Evolutionary conservation across 768 basidiomycete species (phyloP).

Genomic region (Rhizopogon rudus): DNA sequence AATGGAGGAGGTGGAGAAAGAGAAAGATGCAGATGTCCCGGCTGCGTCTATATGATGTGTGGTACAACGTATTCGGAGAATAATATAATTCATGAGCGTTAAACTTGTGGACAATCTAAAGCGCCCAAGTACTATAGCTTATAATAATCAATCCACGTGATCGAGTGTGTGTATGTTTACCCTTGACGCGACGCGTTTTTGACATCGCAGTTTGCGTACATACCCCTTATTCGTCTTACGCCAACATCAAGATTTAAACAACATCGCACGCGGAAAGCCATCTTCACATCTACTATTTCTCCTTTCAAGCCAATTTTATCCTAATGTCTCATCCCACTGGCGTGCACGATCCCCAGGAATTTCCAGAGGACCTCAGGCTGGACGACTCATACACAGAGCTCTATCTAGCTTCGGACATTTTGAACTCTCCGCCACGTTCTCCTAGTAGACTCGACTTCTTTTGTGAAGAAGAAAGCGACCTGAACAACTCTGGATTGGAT

Average conservation of each 20-base stretch:
- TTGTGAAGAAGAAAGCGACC: background rate
- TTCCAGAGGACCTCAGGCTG: slow-evolving; percentile 3
- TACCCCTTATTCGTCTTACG: background rate
- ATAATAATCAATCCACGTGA: slow-evolving; percentile 20
- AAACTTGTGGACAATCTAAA: too few species aligned
- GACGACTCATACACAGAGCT: slow-evolving; percentile 5
- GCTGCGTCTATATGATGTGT: slow-evolving; percentile 17
- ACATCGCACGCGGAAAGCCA: background rate
- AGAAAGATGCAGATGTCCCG: slow-evolving; percentile 1
- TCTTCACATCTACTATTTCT: background rate
- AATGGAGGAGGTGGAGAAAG: background rate
- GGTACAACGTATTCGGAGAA: too few species aligned
- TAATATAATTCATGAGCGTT: too few species aligned
- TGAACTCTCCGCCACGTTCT: slow-evolving; percentile 34
- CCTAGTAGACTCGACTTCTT: slow-evolving; percentile 45
- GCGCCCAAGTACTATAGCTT: too few species aligned
- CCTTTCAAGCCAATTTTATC: background rate
- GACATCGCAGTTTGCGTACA: slow-evolving; percentile 5
- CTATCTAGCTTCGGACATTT: slow-evolving; percentile 7
- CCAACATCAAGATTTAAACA: background rate
- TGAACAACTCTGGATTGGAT: background rate
- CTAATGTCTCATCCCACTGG: background rate
- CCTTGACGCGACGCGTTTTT: slow-evolving; percentile 3
- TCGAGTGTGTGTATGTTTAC: slow-evolving; percentile 16
- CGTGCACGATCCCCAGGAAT: background rate